Base-by-base conservation (phyloP, 139 green algal species). In the Choricystis sp. region DNA sequence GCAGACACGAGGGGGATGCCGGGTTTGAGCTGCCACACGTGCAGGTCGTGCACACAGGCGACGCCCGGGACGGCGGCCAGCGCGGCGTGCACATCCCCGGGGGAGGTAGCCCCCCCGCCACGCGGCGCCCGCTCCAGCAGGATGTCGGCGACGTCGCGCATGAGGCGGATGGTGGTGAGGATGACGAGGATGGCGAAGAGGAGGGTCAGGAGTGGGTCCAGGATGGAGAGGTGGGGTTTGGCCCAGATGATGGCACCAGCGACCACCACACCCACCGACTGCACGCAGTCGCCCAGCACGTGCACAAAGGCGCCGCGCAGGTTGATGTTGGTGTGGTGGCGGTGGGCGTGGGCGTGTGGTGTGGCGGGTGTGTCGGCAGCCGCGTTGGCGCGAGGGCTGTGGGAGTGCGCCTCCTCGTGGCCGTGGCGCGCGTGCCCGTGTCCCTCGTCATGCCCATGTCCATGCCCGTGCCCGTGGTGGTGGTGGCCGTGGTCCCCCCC, bases 201-300 rank as follows among this genome's bases (percentile, higher is more conserved):
- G 57, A 97, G 91, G 22, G 90, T 97, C 79, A 89, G 96, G 55
- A 96, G 83, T 31, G 86, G 86, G 68, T 94, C 86, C 1, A 2
- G 14, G 26, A 25, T n/a, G 0, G 59, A 28, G 59, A 2, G 25
- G 57, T 21, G 19, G 19, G 49, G 21, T 56, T 56, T 20, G 1
- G 49, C 1, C 90, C 90, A 97, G 63, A 97, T 97, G 31, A 95
- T 63, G 3, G 68, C 72, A 0, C 90, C 90, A 1, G 85, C 90
- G 2, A 91, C 61, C 4, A 78, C 80, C 24, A 97, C 90, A 4
- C 90, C 90, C 1, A 94, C 63, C 49, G 66, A 84, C 77, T 97
- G 90, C 72, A 97, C 65, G 67, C 96, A 73, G 70, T 97, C 90
- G 14, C 90, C 90, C 2, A 97, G 69, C 27, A 92, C 89, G 64